Evolutionary conservation across 345 rosid species (phyloP).

Genomic region (Salix caprea): DNA sequence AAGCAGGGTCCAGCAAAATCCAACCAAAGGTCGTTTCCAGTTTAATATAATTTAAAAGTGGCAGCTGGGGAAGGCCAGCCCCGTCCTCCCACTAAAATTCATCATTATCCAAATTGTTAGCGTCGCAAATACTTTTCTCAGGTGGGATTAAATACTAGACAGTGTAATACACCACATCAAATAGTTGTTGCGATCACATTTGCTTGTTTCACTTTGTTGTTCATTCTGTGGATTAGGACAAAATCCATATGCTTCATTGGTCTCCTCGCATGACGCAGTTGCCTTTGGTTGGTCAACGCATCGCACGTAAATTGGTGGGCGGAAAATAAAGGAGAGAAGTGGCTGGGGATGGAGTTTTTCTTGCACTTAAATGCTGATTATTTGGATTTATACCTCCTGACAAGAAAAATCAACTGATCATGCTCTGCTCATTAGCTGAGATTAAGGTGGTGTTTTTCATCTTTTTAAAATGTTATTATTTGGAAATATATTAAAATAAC

Average conservation of each 20-base stretch:
- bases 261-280: background rate
- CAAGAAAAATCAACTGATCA: background rate
- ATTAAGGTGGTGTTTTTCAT: too few relatives aligned
- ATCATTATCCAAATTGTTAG: background rate
- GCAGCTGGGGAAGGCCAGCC: background rate
- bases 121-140: background rate
- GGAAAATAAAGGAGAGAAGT: background rate
- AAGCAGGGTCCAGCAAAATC: background rate
- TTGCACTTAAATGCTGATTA: too few relatives aligned
- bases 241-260: background rate
- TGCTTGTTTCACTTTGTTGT: background rate
- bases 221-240: background rate
- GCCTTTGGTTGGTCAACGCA: background rate
- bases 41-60: background rate
- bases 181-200: background rate
- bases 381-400: conserved; percentile 3
- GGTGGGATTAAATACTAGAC: background rate
- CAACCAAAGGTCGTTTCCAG: background rate
- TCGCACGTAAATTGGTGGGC: background rate
- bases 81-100: background rate
- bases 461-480: too few relatives aligned
- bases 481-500: too few relatives aligned
- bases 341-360: background rate
- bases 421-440: too few relatives aligned
- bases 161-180: background rate